Conservation (phyloP, 345 rosid genomes). For the Crucihimalaya himalaica region DNA sequence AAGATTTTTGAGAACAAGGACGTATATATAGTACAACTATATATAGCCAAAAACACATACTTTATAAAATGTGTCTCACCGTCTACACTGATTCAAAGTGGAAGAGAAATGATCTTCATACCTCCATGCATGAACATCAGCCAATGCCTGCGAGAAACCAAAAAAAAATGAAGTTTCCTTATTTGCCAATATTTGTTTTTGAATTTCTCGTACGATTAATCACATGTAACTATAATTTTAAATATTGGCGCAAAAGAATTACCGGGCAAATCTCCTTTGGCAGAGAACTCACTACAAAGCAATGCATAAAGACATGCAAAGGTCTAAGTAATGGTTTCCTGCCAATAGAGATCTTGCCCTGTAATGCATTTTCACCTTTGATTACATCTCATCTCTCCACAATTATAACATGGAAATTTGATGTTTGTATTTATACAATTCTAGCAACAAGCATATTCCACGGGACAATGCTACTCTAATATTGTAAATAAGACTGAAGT, state of each 20-base stretch:
- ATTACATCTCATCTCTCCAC: slow-evolving; percentile 15
- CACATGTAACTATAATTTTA: not conserved
- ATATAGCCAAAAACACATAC: not conserved
- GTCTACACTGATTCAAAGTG: not conserved
- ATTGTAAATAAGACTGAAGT: not conserved
- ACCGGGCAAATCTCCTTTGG: slow-evolving; percentile 46
- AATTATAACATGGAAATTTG: slow-evolving; percentile 5
- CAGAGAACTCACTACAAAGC: slow-evolving; percentile 37
- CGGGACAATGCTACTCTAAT: slow-evolving; percentile 28
- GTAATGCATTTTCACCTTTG: slow-evolving; percentile 38
- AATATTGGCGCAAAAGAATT: slow-evolving; percentile 28
- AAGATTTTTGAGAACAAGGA: not conserved
- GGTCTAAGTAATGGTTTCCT: slow-evolving; percentile 27
- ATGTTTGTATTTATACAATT: slow-evolving; percentile 24
- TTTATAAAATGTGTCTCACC: not conserved
- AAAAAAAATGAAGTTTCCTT: not conserved
- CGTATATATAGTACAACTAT: not conserved
- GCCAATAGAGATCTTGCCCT: slow-evolving; percentile 44
- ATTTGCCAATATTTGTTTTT: not conserved
- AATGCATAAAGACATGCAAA: slow-evolving; percentile 26
- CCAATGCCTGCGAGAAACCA: not conserved
- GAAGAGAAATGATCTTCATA: not conserved
- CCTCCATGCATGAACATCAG: not conserved
- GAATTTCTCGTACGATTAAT: too few species aligned
- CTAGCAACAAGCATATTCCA: slow-evolving; percentile 19